Evolutionary conservation across 192 early-diverging fungal genomes (phyloP).

Genomic region (Linnemannia elongata): DNA sequence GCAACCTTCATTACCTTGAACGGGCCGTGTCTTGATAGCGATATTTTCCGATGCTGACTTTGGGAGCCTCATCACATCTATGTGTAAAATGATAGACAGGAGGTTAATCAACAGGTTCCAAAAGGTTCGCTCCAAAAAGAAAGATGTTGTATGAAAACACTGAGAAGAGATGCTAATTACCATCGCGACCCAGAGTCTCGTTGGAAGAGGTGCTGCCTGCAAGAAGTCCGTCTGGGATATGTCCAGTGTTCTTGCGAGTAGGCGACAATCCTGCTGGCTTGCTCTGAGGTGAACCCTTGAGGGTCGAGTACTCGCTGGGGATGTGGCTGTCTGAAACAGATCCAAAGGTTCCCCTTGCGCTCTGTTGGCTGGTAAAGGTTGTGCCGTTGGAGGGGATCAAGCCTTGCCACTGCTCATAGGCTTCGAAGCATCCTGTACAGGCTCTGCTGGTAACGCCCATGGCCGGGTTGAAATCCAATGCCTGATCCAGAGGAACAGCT

Average conservation of each 20-base stretch:
- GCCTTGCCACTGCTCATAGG: slow-evolving; percentile 53
- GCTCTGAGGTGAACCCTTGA: slow-evolving; percentile 5
- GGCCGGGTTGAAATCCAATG: slow-evolving; percentile 46
- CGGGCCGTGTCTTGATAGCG: slow-evolving; percentile 49
- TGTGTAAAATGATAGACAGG: too few relatives aligned
- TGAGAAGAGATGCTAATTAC: background rate
- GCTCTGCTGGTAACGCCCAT: slow-evolving; percentile 42
- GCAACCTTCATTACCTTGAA: slow-evolving; percentile 22
- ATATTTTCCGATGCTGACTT: slow-evolving; percentile 39
- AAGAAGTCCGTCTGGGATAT: slow-evolving; percentile 28
- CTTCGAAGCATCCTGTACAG: slow-evolving; percentile 48
- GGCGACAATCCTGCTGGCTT: background rate
- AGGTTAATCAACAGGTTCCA: background rate
- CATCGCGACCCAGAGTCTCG: slow-evolving; percentile 50
- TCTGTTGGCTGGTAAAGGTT: slow-evolving; percentile 13
- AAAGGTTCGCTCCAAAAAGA: background rate
- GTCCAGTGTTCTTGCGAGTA: slow-evolving; percentile 9
- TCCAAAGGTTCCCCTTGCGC: slow-evolving; percentile 14
- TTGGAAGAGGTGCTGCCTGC: slow-evolving; percentile 6
- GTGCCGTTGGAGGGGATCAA: slow-evolving; percentile 19
- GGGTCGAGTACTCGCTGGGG: slow-evolving; percentile 13
- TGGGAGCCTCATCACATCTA: slow-evolving; percentile 41
- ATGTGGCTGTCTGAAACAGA: slow-evolving; percentile 22
- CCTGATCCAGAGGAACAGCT: slow-evolving; percentile 40
- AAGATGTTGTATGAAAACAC: background rate